Base-by-base conservation (phyloP, 441 rosid genomes). In the Gossypium davidsonii region DNA sequence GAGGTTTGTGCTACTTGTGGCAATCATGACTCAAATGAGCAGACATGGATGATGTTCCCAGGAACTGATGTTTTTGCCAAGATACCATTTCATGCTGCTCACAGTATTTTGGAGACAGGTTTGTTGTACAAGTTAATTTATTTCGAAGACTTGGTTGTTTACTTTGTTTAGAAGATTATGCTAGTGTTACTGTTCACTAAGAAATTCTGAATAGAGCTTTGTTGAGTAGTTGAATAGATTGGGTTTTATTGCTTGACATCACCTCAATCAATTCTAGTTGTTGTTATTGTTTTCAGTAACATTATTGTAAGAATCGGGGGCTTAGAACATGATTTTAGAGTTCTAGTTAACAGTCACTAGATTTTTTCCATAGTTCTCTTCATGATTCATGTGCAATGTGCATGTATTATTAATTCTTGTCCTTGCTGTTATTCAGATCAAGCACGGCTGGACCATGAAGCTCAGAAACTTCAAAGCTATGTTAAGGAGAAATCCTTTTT, bases 1-100 rank as follows among this genome's bases (percentile, higher is more conserved):
- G 94, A 92, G 85, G 85, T 89, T 28, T 92, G 97, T 71, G 70
- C 87, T 26, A 85, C 92, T 0, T 94, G 94, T 67, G 98, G 97
- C 58, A 81, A 82, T 44, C 92, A 91, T 64, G 86, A 91, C 74
- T 68, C 89, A 0, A 81, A 75, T 70, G 96, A 92, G 82, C 80
- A 60, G 25, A 89, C 87, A 0, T 91, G 98, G 99, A 90, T 91
- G 92, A 83, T 89, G 86, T 83, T 89, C 57, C 92, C 90, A 0
- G 96, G 96, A 66, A 75, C 89, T 49, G 96, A 91, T 77, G 74
- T 85, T 58, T 90, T 92, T 74, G 85, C 90, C 12, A 74, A 85
- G 12, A 72, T 87, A 57, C 95, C 96, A 20, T 90, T 90, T 83
- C 98, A 91, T 78, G 98, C 87, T 57, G 90, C 85, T 79, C 99